Evolutionary conservation across 2,329 filamentous ascomycete genomes (phyloP), one percentile per base, ranked within the genome.

Genomic region (Colletotrichum sp.): DNA sequence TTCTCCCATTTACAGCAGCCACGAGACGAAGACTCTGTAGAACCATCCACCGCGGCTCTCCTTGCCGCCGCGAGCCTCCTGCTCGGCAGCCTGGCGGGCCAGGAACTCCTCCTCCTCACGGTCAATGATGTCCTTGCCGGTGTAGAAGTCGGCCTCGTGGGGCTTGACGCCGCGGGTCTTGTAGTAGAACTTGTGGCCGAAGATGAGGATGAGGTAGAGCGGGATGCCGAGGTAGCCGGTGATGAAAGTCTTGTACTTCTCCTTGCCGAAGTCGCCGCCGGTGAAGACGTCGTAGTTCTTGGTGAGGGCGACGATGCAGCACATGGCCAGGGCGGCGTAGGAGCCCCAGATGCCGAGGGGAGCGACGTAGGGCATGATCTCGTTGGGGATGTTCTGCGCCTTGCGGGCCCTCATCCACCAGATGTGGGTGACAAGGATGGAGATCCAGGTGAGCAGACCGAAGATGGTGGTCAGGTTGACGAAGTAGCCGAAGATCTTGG

Each of bases 281-380:
- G 91, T 87, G 84, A 97, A 97, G 75, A 94, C 93, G 72, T 91
- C 88, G 84, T 92, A 97, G 88, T 95, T 96, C 90, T 97, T 98
- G 81, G 95, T 96, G 67, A 98, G 82, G 3, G 93, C 91, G 77
- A 97, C 94, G 38, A 97, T 82, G 80, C 90, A 88, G 85, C 94
- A 95, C 85, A 95, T 93, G 81, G 88, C 86, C 3, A 97, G 88
- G 0, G 93, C 93, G 75, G 87, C 86, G 81, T 92, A 92, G 0
- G 93, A 95, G 13, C 95, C 95, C 77, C 83, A 90, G 48, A 92
- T 85, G n/a, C 95, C 94, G 18, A 96, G 88, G 0, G 95, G 95
- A 0, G 94, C 93, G 18, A 88, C 88, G 82, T 93, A 96, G 1
- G 92, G 90, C 76, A 94, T 85, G 58, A 86, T 84, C 15, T 85